These are phyloP conservation scores for Phyllosticta citribraziliensis DNA, from an alignment of 2,329 filamentous ascomycete species.

Conservation along the genomic window DNA sequence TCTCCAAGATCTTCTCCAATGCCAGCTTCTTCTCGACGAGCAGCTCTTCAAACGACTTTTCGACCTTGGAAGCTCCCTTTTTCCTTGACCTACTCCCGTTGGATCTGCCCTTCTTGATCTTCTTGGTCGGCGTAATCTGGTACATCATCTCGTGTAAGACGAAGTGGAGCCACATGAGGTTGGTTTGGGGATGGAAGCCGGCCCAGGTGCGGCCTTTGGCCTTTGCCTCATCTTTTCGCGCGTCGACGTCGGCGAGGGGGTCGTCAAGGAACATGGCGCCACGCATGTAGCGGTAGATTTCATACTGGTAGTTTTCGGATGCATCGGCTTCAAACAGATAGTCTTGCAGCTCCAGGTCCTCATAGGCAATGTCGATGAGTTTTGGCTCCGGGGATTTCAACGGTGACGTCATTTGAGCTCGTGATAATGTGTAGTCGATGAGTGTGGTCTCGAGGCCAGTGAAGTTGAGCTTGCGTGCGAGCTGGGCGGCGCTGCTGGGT, in stretches of 20 bases:
- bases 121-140: slow-evolving; percentile 17
- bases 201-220: slow-evolving; percentile 33
- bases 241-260: slow-evolving; percentile 29
- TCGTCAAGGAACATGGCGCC: slow-evolving; percentile 34
- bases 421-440: slow-evolving; percentile 59
- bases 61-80: slow-evolving; percentile 1
- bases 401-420: slow-evolving; percentile 39
- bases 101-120: neutral
- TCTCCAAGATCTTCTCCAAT: slow-evolving; percentile 28
- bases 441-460: slow-evolving; percentile 52
- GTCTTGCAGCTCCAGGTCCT: slow-evolving; percentile 36
- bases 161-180: slow-evolving; percentile 55
- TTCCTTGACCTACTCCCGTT: slow-evolving; percentile 12
- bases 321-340: slow-evolving; percentile 39
- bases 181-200: slow-evolving; percentile 49
- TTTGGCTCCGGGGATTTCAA: slow-evolving; percentile 6
- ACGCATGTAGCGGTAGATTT: slow-evolving; percentile 46
- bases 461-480: slow-evolving; percentile 37
- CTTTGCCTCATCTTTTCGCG: slow-evolving; percentile 13
- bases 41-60: slow-evolving; percentile 15
- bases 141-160: slow-evolving; percentile 47
- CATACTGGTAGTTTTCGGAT: slow-evolving; percentile 43
- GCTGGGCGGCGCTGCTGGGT: slow-evolving; percentile 16
- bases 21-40: slow-evolving; percentile 25
- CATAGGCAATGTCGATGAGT: slow-evolving; percentile 29